Evolutionary conservation across 192 early-diverging fungal genomes (phyloP).

Genomic region (Diversispora epigaea): DNA sequence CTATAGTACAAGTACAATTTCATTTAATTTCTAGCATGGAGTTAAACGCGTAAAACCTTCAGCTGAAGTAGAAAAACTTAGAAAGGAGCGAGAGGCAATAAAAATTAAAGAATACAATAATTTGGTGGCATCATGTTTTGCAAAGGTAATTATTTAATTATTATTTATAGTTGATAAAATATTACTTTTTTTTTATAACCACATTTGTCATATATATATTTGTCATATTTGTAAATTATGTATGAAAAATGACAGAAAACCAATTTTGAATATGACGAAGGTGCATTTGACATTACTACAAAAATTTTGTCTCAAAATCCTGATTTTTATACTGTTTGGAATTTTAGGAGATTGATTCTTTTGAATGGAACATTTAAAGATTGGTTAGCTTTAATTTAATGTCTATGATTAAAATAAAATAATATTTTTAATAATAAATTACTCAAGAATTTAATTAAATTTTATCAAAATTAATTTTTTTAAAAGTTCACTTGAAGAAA

Average conservation of each 20-base stretch:
- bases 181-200: background rate
- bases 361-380: conserved; percentile 45
- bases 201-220: background rate
- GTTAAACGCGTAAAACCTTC: conserved; percentile 39
- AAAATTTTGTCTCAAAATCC: conserved; percentile 78
- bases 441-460: background rate
- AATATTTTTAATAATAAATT: conserved; percentile 9
- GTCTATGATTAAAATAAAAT: conserved; percentile 25
- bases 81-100: conserved; percentile 41
- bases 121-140: conserved; percentile 35
- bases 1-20: background rate
- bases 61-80: conserved; percentile 37
- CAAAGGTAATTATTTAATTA: conserved; percentile 30
- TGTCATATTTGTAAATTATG: background rate
- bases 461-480: background rate
- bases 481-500: conserved; percentile 36
- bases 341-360: conserved; percentile 79
- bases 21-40: conserved; percentile 37
- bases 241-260: conserved; percentile 35
- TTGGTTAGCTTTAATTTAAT: conserved; percentile 36
- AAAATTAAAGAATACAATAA: conserved; percentile 48
- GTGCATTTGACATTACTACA: conserved; percentile 66
- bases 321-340: conserved; percentile 95
- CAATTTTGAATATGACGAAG: conserved; percentile 39
- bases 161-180: too few relatives aligned